Evolutionary conservation across 495 filamentous ascomycete genomes (phyloP), one percentile per base, ranked within the genome.

Genomic region (Platismatia glauca): DNA sequence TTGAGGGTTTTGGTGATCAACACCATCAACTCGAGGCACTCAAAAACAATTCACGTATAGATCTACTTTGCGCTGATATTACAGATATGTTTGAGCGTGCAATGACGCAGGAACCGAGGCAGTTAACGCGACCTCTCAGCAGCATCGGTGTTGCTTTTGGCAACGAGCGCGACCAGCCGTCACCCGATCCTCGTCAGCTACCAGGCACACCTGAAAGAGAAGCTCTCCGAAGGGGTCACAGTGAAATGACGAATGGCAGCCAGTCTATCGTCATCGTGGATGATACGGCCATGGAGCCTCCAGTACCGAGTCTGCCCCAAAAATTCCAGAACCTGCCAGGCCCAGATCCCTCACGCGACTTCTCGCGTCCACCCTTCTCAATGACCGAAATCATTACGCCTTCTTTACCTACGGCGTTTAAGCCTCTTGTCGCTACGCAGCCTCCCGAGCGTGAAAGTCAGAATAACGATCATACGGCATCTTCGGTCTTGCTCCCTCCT

Each of bases 211-310:
- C 63, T 41, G 55, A 65, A 22, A 44, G 66, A n/a, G 70, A 71
- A 58, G 69, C 57, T 22, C 60, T 68, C 20, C 60, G 66, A 24
- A 77, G 81, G 57, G 67, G 74, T 3, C 71, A 76, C 48, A 88
- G 84, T 66, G 84, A 79, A 35, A 77, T 95, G 38, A 93, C 90
- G 0, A 79, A 78, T 43, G 89, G 89, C 9, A 95, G 89, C 72
- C 82, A 89, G 65, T 95, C 90, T 0, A 94, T 96, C 65, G 83
- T 95, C 35, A 94, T 96, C 67, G 84, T 95, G 20, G 89, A 96
- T 69, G 87, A 87, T 53, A 70, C 68, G 33, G 66, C 63, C 24
- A 52, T 57, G 61, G 57, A 68, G 50, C 62, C 69, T 31, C 70
- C 68, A 33, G 60, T 70, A 55, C 65, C 70, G 38, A 35, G 44